phyloP scores from a whole-genome alignment of 257 asterid genomes.

The Verbascum thapsus region DNA sequence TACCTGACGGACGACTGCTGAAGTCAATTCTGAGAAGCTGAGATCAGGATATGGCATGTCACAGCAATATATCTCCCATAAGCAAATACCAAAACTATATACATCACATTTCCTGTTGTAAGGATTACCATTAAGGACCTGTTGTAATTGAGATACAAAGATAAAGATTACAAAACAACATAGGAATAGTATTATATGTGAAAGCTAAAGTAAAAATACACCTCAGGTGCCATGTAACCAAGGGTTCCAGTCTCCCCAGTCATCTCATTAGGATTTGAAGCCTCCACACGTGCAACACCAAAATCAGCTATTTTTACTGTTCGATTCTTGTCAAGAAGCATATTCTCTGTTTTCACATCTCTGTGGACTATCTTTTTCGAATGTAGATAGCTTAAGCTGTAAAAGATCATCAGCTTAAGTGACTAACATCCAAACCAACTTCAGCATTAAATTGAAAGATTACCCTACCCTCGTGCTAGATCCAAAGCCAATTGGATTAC shows the following conservation, averaged over 20 bases:
- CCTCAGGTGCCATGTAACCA: constrained; percentile 99
- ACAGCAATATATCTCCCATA: constrained; percentile 95
- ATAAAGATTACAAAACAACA: not conserved
- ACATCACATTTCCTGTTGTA: constrained; percentile 89
- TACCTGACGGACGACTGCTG: constrained; percentile 90
- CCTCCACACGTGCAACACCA: constrained; percentile 95
- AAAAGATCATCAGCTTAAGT: not conserved
- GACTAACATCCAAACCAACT: not conserved
- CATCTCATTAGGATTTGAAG: constrained; percentile 89
- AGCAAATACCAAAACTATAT: constrained; percentile 87
- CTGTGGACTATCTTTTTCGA: constrained; percentile 79
- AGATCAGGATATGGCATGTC: constrained; percentile 94
- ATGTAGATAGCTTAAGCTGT: constrained; percentile 80
- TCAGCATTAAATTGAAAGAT: constrained; percentile 9
- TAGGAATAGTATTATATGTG: not conserved
- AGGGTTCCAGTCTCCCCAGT: constrained; percentile 96
- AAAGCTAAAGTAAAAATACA: constrained; percentile 33
- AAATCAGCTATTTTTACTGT: constrained; percentile 83
- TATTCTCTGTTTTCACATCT: constrained; percentile 87
- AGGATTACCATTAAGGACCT: constrained; percentile 87
- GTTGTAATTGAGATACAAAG: constrained; percentile 30
- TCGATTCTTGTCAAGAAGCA: constrained; percentile 76
- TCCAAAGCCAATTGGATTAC: constrained; percentile 79
- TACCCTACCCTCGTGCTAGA: constrained; percentile 95
- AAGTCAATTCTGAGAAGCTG: constrained; percentile 84